Base-by-base conservation (phyloP, 768 basidiomycete genomes). In the Cantharellus cinnabarinus region DNA sequence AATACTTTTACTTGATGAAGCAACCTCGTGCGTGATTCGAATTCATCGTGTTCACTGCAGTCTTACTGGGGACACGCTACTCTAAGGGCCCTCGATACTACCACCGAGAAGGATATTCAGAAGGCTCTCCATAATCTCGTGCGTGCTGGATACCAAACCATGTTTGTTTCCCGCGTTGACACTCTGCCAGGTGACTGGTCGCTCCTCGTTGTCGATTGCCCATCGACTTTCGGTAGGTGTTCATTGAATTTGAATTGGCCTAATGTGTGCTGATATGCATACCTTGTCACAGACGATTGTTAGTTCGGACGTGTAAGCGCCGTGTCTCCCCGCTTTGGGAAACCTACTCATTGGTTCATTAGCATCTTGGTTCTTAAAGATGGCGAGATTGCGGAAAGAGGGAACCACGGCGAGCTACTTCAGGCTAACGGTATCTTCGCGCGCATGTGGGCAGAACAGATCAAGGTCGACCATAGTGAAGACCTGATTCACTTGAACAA, bases 291-390 rank as follows among this genome's bases (percentile, higher is more conserved):
- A 77, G 65, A 81, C 79, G 3, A 78, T 80, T 64, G 73, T 76
- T 60, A 72, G 75, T 59, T 74, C 77, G 53, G 78, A 80, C 62
- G 44, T 75, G 74, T 75, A 66, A 60, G 74, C 70, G 41, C 51
- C 56, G 56, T 58, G 50, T 50, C 5, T 53, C 20, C 15, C 42
- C 59, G 42, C 57, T 56, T 56, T 62, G 35, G 60, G 48, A 15
- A 42, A 15, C 60, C 61, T 63, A 14, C 15, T 50, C 29, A 15
- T 53, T 20, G 37, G n/a, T 57, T 44, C 60, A 40, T 5, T 66
- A 88, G 87, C 59, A 95, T 98, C 65, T 71, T 94, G 56, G 90
- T 95, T 35, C 79, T 98, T 61, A 85, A 86, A 64, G 85, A 95
- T 66, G 93, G 94, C 3, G 79, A 81, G 66, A 83, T 98, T 51